Conservation (phyloP, 1,284 basidiomycete species). For the Coniferiporia weirii region DNA sequence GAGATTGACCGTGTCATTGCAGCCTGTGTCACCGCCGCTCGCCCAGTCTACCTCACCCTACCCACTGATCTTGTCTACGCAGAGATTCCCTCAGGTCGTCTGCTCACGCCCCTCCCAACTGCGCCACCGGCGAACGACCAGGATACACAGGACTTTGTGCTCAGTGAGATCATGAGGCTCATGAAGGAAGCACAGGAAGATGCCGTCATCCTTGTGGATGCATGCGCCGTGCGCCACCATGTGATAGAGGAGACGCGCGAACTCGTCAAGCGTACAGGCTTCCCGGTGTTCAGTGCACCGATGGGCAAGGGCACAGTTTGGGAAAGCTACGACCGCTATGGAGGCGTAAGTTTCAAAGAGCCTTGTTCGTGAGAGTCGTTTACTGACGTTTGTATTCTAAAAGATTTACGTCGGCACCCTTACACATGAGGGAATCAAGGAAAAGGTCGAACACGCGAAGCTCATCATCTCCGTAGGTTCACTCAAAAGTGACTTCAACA, state of each 20-base stretch:
- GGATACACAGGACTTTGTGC: constrained; percentile 64
- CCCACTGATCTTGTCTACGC: constrained; percentile 80
- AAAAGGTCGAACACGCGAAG: constrained; percentile 78
- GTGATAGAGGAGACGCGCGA: constrained; percentile 65
- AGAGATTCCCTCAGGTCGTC: constrained; percentile 56
- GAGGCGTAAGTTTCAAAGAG: constrained; percentile 58
- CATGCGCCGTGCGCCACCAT: constrained; percentile 80
- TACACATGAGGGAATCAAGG: constrained; percentile 65
- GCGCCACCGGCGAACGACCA: constrained; percentile 48
- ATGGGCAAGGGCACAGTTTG: constrained; percentile 87
- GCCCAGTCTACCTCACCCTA: constrained; percentile 85
- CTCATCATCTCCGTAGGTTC: constrained; percentile 81
- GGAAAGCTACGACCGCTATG: constrained; percentile 81
- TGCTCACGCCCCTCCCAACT: constrained; percentile 59
- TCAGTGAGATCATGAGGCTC: constrained; percentile 64
- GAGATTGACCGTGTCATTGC: constrained; percentile 81
- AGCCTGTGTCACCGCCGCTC: constrained; percentile 62
- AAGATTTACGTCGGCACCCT: constrained; percentile 82
- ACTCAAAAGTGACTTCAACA: constrained; percentile 88
- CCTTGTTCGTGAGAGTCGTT: not conserved
- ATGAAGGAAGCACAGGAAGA: constrained; percentile 54
- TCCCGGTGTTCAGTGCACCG: constrained; percentile 77
- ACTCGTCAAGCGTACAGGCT: constrained; percentile 65
- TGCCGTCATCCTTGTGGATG: constrained; percentile 82
- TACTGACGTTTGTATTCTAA: constrained; percentile 1